Base-by-base conservation (phyloP, 495 filamentous ascomycete species). In the Aspergillus steynii region DNA sequence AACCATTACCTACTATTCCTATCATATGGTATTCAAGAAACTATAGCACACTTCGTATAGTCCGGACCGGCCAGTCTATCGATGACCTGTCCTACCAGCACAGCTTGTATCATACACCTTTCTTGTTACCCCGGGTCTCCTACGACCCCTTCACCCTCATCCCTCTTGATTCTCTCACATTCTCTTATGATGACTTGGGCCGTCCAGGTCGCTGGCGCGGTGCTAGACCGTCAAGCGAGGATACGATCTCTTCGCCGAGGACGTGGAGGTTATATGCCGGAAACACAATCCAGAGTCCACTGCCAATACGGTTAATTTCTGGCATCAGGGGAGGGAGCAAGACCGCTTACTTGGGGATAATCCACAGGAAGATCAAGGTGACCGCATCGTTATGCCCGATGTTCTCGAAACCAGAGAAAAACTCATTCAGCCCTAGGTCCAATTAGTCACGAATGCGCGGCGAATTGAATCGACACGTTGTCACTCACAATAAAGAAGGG, bases 221-320 rank as follows among this genome's bases (percentile, higher is more conserved):
- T n/a, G 65, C 64, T 26, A 83, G 78, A 49, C 74, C 76, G n/a
- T 82, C 81, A 6, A 95, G 77, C 0, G 86, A 87, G 53, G 85
- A 73, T 32, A 94, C 56, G 55, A 96, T 89, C 65, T 96, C 90
- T 53, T 71, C 65, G 7, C 88, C 89, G 37, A 92, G 82, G 10
- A 81, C 71, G 64, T 90, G 91, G 50, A 86, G 80, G 74, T 92
- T 88, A 65, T 90, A 89, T 6, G 77, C 64, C 2, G 92, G 89
- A 52, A 90, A 84, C 31, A 93, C 71, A 58, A 96, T 74, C 92
- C 92, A 97, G 0, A 85, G 71, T 53, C 91, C 91, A 73, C 92
- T 96, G 58, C 34, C 12, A 15, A 2, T 27, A 37, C 14, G 7
- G 56, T 71, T 59, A 71, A 61, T 37, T 12, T 46, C 50, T 10